Evolutionary conservation across 257 asterid genomes (phyloP).

Genomic region (Salvia miltiorrhiza): DNA sequence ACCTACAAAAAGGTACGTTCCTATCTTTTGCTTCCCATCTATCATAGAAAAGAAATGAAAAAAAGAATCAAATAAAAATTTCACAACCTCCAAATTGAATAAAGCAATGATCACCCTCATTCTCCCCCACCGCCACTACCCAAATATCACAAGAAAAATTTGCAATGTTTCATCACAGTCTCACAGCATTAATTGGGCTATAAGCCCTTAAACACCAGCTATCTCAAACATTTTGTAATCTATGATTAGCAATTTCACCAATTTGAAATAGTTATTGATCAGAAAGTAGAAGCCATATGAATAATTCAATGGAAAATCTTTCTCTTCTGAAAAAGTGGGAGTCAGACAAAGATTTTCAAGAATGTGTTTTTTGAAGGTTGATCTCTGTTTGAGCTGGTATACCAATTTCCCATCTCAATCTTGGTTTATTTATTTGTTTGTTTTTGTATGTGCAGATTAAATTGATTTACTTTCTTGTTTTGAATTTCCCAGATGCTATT

Average conservation of each 20-base stretch:
- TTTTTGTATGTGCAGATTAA: background rate
- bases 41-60: background rate
- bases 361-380: constrained; percentile 3
- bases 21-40: constrained; percentile 9
- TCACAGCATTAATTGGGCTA: background rate
- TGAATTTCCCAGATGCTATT: constrained; percentile 28
- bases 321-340: constrained; percentile 7
- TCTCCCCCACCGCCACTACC: background rate
- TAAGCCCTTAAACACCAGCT: constrained; percentile 8
- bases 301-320: background rate
- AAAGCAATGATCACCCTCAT: constrained; percentile 19
- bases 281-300: no score
- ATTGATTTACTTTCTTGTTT: constrained; percentile 10
- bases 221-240: background rate
- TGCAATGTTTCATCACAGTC: background rate
- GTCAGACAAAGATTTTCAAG: constrained; percentile 16
- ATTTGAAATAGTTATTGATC: no score
- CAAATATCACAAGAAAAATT: background rate
- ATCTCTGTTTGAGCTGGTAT: constrained; percentile 26
- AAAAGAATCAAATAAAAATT: background rate
- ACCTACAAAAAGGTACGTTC: background rate
- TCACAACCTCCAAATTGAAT: background rate
- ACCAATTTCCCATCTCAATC: background rate
- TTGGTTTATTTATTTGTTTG: background rate
- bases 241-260: background rate